These are phyloP conservation scores for Alternaria sp. DNA, from an alignment of 2,329 filamentous ascomycete genomes.

Conservation along the genomic window DNA sequence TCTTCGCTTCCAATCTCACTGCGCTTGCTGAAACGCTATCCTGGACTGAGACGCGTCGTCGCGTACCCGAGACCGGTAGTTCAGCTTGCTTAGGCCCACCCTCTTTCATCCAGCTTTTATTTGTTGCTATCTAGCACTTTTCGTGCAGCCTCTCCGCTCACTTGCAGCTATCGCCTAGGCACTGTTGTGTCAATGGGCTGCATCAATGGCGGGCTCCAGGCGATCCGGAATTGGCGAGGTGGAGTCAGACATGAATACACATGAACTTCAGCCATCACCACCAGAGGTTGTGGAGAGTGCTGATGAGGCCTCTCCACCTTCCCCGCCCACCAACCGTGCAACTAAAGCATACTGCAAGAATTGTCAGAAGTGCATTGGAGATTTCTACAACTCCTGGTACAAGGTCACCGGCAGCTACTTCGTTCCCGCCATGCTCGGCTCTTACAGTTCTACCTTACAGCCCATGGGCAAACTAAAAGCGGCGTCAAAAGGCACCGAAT, in stretches of 20 bases:
- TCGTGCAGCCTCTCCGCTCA: constrained; percentile 5
- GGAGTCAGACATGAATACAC: constrained; percentile 6
- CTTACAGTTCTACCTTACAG: constrained; percentile 40
- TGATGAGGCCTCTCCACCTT: constrained; percentile 19
- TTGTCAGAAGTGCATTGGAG: constrained; percentile 37
- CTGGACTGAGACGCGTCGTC: not conserved
- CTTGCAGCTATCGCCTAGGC: not conserved
- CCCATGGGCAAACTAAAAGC: constrained; percentile 34
- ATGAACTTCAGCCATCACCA: constrained; percentile 18
- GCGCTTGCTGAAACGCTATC: not conserved
- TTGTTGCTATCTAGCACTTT: not conserved
- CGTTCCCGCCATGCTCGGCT: constrained; percentile 42
- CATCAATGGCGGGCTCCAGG: not conserved
- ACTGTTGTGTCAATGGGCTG: constrained; percentile 1
- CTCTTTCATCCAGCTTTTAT: not conserved
- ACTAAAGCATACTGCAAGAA: constrained; percentile 39
- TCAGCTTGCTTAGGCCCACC: not conserved
- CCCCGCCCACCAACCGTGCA: constrained; percentile 25
- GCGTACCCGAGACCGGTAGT: not conserved
- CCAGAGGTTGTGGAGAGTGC: constrained; percentile 15
- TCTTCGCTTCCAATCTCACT: constrained; percentile 5
- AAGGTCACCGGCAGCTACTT: constrained; percentile 45
- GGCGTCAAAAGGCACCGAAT: constrained; percentile 36
- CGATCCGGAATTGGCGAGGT: constrained; percentile 3
- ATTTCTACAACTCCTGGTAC: constrained; percentile 49